Base-by-base conservation (phyloP, 2,329 filamentous ascomycete species). In the Fusarium temperatum region DNA sequence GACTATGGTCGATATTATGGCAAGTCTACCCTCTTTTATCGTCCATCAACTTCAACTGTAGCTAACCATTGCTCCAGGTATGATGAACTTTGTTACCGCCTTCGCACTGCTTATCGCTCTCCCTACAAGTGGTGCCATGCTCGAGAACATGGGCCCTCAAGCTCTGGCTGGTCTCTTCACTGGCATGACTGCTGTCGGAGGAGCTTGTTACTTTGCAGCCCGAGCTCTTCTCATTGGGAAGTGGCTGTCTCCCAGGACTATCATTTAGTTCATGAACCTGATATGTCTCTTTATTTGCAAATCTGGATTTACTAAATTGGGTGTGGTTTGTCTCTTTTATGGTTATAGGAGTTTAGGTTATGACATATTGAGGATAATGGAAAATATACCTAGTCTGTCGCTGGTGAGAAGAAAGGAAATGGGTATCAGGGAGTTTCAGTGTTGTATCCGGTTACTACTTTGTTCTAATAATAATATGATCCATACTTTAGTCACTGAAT, bases 81-180 rank as follows among this genome's bases (percentile, higher is more conserved):
- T 86, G 0, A 81, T 85, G 64, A 87, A 86, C 68, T 83, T 82
- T 30, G 78, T 87, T 15, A 84, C 84, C 13, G 82, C 83, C 10
- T 85, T 87, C 48, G 82, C 85, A 0, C 81, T 85, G 0, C 72
- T 88, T 22, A 71, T 87, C 8, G 83, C 84, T 1, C 83, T 86
- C 0, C 86, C 86, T 0, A 78, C 86, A 7, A 84, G 84, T 18
- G 86, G 85, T 8, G 79, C 85, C 58, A 78, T 87, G 76, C 78
- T 88, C 6, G 81, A 87, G 54, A 80, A 80, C 1, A 83, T 86
- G 47, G 85, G 85, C 1, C 82, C 85, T 4, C 79, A 81, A 63
- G 80, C 82, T 3, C 78, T 87, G 22, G 83, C 86, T 20, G 85
- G 84, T 2, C 84, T 88, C 30, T 86, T 86, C 69, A 81, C 84